Conservation (phyloP, 1,139 yeast species). For the Casaregolazyma lundiana region DNA sequence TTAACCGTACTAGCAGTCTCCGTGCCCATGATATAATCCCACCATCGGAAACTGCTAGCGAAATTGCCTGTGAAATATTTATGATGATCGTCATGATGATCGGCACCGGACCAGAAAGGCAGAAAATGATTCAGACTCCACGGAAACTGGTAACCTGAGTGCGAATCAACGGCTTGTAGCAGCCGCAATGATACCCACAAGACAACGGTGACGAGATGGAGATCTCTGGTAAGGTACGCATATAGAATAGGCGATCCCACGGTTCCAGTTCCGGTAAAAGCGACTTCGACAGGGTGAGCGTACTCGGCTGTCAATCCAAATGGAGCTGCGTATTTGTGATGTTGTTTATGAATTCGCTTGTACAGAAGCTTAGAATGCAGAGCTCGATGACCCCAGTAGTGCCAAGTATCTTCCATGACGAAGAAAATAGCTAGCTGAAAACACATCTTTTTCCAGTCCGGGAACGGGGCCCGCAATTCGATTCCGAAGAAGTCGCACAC, state of each 20-base stretch:
- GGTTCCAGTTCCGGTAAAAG: conserved; percentile 87
- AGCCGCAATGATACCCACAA: conserved; percentile 85
- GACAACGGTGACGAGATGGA: conserved; percentile 81
- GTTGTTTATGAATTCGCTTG: conserved; percentile 90
- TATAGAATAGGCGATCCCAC: conserved; percentile 85
- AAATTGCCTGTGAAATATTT: conserved; percentile 90
- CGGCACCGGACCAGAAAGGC: conserved; percentile 98
- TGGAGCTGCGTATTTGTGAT: conserved; percentile 95
- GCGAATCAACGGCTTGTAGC: conserved; percentile 93
- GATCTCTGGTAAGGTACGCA: conserved; percentile 56
- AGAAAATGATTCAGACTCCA: conserved; percentile 85
- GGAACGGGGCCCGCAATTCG: conserved; percentile 75
- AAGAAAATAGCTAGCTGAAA: conserved; percentile 71
- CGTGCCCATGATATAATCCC: conserved; percentile 79
- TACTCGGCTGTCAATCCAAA: conserved; percentile 95
- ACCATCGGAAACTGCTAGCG: conserved; percentile 89
- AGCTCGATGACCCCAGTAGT: conserved; percentile 87
- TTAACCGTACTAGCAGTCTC: conserved; percentile 48
- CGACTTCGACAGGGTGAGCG: conserved; percentile 92
- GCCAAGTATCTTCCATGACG: conserved; percentile 90
- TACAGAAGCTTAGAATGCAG: conserved; percentile 83
- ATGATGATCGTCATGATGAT: conserved; percentile 95
- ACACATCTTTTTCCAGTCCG: conserved; percentile 51
- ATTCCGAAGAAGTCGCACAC: conserved; percentile 74
- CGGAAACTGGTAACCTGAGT: conserved; percentile 96